phyloP scores from a whole-genome alignment of 2,329 filamentous ascomycete species.

The Escovopsis sp. region DNA sequence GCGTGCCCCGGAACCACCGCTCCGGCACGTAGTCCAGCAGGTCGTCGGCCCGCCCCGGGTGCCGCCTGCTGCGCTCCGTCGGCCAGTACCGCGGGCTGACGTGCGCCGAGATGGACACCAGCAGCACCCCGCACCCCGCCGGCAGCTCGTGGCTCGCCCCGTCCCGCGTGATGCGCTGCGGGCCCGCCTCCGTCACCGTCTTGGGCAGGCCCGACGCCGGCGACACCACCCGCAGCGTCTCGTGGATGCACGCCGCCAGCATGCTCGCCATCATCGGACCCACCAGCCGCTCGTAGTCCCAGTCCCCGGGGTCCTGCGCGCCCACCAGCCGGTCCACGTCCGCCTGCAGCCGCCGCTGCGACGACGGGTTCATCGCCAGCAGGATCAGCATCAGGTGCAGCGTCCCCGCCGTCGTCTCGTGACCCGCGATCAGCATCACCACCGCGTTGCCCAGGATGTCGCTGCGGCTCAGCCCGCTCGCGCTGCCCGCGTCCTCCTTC shows the following conservation, averaged over 20 bases:
- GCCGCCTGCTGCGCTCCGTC: constrained; percentile 29
- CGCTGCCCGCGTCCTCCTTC: too few relatives aligned
- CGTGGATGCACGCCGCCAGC: constrained; percentile 62
- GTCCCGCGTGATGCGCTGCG: constrained; percentile 44
- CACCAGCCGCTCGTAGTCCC: constrained; percentile 57
- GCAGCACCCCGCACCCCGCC: constrained; percentile 35
- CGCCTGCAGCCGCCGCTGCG: constrained; percentile 51
- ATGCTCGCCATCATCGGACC: constrained; percentile 53
- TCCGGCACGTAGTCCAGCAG: constrained; percentile 56
- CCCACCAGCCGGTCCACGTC: constrained; percentile 55
- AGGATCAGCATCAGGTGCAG: constrained; percentile 57
- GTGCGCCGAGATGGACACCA: constrained; percentile 43
- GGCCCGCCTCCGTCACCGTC: constrained; percentile 29
- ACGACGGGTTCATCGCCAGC: constrained; percentile 48
- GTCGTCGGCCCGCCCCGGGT: constrained; percentile 34
- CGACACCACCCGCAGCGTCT: constrained; percentile 59
- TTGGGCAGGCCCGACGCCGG: constrained; percentile 63
- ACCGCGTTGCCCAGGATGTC: constrained; percentile 64
- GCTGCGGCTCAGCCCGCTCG: constrained; percentile 34
- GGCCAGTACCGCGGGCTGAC: constrained; percentile 65
- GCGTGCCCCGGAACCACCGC: constrained; percentile 57
- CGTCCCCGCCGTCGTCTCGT: constrained; percentile 67
- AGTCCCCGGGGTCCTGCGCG: constrained; percentile 40
- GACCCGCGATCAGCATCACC: constrained; percentile 55
- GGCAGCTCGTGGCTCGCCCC: constrained; percentile 46